Evolutionary conservation across 2,329 filamentous ascomycete genomes (phyloP).

Genomic region (Emmonsia crescens): DNA sequence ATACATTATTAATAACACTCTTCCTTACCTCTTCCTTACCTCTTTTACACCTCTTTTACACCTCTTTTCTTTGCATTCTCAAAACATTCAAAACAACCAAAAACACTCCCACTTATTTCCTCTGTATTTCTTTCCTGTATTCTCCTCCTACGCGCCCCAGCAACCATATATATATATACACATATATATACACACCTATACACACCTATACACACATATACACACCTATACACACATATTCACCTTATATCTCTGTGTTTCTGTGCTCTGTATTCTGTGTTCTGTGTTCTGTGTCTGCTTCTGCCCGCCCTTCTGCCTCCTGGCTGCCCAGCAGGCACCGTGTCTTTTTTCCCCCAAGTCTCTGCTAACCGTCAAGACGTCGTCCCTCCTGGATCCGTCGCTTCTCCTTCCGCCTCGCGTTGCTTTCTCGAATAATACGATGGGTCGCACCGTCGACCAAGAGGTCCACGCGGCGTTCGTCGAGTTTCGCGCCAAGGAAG

Average conservation of each 20-base stretch:
- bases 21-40: not conserved
- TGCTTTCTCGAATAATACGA: slow-evolving; percentile 18
- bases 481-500: slow-evolving; percentile 44
- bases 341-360: slow-evolving; percentile 13
- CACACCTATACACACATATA: no score
- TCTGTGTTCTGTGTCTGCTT: no score
- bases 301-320: not conserved
- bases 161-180: no score
- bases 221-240: no score
- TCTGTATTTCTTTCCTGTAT: not conserved
- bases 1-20: not conserved
- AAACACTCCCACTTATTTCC: not conserved
- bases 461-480: slow-evolving; percentile 44
- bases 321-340: not conserved
- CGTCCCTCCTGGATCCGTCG: slow-evolving; percentile 12
- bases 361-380: slow-evolving; percentile 10
- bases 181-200: no score
- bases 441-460: slow-evolving; percentile 43
- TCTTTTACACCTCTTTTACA: not conserved
- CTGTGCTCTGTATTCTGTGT: no score
- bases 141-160: not conserved
- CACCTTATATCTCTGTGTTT: no score
- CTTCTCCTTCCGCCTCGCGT: slow-evolving; percentile 15
- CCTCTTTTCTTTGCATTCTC: not conserved
- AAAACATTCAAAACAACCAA: not conserved